Conservation (phyloP, 1,284 basidiomycete genomes). For the Rhizoctonia solani region DNA sequence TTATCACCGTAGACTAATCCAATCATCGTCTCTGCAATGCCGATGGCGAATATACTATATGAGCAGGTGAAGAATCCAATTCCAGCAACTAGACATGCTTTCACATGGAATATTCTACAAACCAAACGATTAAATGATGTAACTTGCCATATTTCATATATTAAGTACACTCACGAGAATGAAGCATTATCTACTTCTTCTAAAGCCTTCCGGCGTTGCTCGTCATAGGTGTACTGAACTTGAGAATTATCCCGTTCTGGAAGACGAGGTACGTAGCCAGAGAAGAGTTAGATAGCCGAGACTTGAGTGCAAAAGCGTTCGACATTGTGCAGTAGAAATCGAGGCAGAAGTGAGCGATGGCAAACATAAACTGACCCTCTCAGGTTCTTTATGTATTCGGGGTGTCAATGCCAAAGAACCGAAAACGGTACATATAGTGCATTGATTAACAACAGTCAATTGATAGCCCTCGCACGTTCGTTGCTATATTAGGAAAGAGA, state of each 20-base stretch:
- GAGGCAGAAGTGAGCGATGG: too few relatives aligned
- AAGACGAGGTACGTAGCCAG: too few relatives aligned
- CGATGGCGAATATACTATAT: slow-evolving; percentile 53
- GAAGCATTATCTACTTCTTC: slow-evolving; percentile 75
- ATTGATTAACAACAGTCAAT: too few relatives aligned
- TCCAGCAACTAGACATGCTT: slow-evolving; percentile 51
- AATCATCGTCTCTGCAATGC: slow-evolving; percentile 48
- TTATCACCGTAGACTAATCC: slow-evolving; percentile 45
- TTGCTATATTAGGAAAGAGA: too few relatives aligned
- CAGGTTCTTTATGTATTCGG: too few relatives aligned
- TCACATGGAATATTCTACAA: slow-evolving; percentile 47
- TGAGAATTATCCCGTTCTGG: background rate
- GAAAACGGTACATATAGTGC: too few relatives aligned
- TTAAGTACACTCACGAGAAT: slow-evolving; percentile 55
- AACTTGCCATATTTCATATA: background rate
- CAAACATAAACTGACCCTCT: too few relatives aligned
- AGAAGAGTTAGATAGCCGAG: too few relatives aligned
- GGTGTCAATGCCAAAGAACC: too few relatives aligned
- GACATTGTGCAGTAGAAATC: too few relatives aligned
- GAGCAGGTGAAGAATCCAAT: slow-evolving; percentile 46
- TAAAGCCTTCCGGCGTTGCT: slow-evolving; percentile 65
- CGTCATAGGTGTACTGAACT: slow-evolving; percentile 42
- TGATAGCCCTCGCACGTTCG: too few relatives aligned
- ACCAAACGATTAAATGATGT: background rate
- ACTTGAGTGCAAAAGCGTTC: too few relatives aligned